Percentiles rank a stretch among this genome's conserved stretches.
Conservation (phyloP, 2,329 filamentous ascomycete species). For the Tricladium varicosporioides region DNA sequence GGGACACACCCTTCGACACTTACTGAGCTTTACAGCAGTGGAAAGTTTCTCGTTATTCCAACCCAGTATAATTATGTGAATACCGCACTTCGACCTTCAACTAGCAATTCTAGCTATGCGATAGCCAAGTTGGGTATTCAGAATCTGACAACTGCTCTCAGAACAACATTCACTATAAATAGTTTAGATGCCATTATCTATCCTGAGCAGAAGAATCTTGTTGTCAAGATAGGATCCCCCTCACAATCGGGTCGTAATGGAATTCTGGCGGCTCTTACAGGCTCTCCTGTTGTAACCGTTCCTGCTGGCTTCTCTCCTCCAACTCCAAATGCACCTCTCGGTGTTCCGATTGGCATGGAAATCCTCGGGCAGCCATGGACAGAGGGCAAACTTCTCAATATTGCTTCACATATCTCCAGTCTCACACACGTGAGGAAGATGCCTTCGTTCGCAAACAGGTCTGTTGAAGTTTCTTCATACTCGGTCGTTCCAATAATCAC, state of each 20-base stretch:
- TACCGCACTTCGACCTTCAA: slow-evolving; percentile 50
- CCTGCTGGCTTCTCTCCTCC: slow-evolving; percentile 52
- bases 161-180: slow-evolving; percentile 47
- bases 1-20: slow-evolving; percentile 46
- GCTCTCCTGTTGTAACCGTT: slow-evolving; percentile 43
- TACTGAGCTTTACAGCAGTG: slow-evolving; percentile 46
- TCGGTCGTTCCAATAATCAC: slow-evolving; percentile 42
- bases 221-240: slow-evolving; percentile 54
- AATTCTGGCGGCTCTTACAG: slow-evolving; percentile 42
- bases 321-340: slow-evolving; percentile 48
- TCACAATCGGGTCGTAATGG: slow-evolving; percentile 57
- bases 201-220: slow-evolving; percentile 62
- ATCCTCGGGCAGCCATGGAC: slow-evolving; percentile 56
- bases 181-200: slow-evolving; percentile 59
- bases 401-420: slow-evolving; percentile 50
- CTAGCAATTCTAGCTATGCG: slow-evolving; percentile 48
- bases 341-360: slow-evolving; percentile 64
- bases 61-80: slow-evolving; percentile 55
- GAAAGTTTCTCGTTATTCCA: slow-evolving; percentile 59
- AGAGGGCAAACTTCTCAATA: slow-evolving; percentile 51
- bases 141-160: slow-evolving; percentile 49
- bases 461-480: slow-evolving; percentile 40
- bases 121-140: slow-evolving; percentile 46
- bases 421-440: slow-evolving; percentile 44
- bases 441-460: slow-evolving; percentile 44